phyloP scores from a whole-genome alignment of 2,329 filamentous ascomycete genomes.

The Neodidymelliopsis sp. region DNA sequence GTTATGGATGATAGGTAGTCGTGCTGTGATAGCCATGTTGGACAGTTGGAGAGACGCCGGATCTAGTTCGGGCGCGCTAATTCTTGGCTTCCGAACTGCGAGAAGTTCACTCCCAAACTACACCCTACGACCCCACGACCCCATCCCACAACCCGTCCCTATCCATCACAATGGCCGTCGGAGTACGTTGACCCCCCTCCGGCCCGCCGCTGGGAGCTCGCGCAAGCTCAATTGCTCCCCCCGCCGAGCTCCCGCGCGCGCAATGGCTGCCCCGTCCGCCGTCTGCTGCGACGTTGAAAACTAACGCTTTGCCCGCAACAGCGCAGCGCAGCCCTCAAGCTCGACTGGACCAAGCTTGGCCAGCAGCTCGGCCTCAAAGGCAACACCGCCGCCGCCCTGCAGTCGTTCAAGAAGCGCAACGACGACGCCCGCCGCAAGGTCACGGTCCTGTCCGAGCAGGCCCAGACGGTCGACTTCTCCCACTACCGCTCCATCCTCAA shows the following conservation, averaged over 20 bases:
- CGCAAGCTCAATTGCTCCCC: constrained; percentile 41
- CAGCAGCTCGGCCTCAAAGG: constrained; percentile 95
- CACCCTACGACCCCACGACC: constrained; percentile 14
- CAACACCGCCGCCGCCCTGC: constrained; percentile 88
- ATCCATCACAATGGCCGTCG: constrained; percentile 55
- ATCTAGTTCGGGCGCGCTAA: constrained; percentile 4
- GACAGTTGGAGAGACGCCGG: constrained; percentile 7
- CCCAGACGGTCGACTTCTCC: constrained; percentile 88
- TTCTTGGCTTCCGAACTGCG: constrained; percentile 4
- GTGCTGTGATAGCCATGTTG: too few relatives aligned
- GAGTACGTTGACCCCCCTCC: constrained; percentile 47
- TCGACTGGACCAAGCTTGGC: constrained; percentile 98
- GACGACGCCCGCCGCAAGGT: constrained; percentile 97
- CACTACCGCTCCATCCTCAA: constrained; percentile 92
- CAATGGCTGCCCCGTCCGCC: constrained; percentile 35
- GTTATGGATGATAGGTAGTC: too few relatives aligned
- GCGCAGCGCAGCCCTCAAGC: constrained; percentile 98
- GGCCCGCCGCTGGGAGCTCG: constrained; percentile 29
- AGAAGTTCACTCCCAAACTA: constrained; percentile 18
- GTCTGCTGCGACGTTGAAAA: constrained; percentile 31
- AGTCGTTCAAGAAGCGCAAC: constrained; percentile 99
- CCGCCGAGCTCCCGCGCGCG: constrained; percentile 29
- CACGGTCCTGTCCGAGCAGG: constrained; percentile 79
- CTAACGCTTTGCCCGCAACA: constrained; percentile 56
- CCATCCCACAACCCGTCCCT: constrained; percentile 44